Evolutionary conservation across 495 filamentous ascomycete genomes (phyloP).

Genomic region (Aspergillus panamensis): DNA sequence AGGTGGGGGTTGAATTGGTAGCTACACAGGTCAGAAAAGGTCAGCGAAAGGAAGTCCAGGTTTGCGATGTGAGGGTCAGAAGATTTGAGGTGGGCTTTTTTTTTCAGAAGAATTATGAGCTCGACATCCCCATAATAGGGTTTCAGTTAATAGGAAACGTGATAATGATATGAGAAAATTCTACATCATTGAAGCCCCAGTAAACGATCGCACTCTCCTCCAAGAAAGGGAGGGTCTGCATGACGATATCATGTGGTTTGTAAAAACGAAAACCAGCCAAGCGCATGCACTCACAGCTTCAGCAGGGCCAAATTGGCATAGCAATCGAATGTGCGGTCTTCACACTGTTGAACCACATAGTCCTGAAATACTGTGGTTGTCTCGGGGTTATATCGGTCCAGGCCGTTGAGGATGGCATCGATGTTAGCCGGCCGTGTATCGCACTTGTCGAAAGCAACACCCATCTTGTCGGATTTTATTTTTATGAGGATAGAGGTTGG

Average conservation of each 20-base stretch:
- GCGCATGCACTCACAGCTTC: slow-evolving; percentile 79
- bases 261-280: neutral
- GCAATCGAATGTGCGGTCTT: slow-evolving; percentile 87
- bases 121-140: slow-evolving; percentile 36
- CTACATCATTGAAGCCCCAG: slow-evolving; percentile 57
- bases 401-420: slow-evolving; percentile 82
- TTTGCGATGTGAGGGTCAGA: neutral
- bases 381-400: slow-evolving; percentile 98
- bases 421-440: slow-evolving; percentile 79
- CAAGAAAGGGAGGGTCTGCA: neutral
- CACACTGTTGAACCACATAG: slow-evolving; percentile 93
- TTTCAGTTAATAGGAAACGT: slow-evolving; percentile 99
- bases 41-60: neutral
- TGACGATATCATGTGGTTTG: slow-evolving; percentile 2
- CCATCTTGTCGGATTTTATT: slow-evolving; percentile 37
- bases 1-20: slow-evolving; percentile 99
- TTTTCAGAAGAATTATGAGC: slow-evolving; percentile 35
- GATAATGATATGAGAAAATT: slow-evolving; percentile 45
- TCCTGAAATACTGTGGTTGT: slow-evolving; percentile 91
- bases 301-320: slow-evolving; percentile 93
- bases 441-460: slow-evolving; percentile 52
- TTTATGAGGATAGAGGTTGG: neutral
- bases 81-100: slow-evolving; percentile 14
- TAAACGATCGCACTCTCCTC: neutral
- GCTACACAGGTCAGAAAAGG: slow-evolving; percentile 42